Base-by-base conservation (phyloP, 768 basidiomycete species). In the Rhizopogon salebrosus region DNA sequence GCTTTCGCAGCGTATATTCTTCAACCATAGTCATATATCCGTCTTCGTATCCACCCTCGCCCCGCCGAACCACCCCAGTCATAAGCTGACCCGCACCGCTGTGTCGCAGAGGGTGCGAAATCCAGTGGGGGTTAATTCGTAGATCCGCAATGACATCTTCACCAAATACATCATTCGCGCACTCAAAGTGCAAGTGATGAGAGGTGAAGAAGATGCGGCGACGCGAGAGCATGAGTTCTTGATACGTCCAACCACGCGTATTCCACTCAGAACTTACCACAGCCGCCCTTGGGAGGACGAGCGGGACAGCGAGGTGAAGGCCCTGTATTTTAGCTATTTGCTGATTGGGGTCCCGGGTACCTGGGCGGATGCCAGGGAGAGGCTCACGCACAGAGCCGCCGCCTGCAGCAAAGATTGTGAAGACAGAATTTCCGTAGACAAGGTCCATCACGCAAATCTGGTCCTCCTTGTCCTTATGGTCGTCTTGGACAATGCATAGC, bases 231-330 rank as follows among this genome's bases (percentile, higher is more conserved):
- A 54, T 2, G 0, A 18, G 20, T 26, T 64, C 63, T 36, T 65
- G 63, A 34, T 55, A 63, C 0, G 64, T 64, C 63, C 63, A 64
- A 14, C 59, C 62, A 10, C 64, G 54, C 7, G 52, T 57, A 16
- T 52, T 35, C 63, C 64, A 65, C 6, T 36, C 23, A 4, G 61
- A 55, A 13, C 11, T 13, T 11, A 2, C 31, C 31, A 9, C 9
- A 11, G 31, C 31, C 31, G 8, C 31, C 1, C 31, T 31, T 11
- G 31, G 31, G 9, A 10, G 31, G 31, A 31, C 31, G 4, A 49
- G 48, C 1, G 48, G 48, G 14, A 49, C 20, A 36, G 48, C 37
- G 18, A 53, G 52, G 37, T 53, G 52, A 40, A 53, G 36, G 7
- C 52, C 49, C 23, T 53, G 52, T 9, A 53, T 49, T 26, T 52